Base-by-base conservation (phyloP, 331 rosid species). In the Malus hybrid region DNA sequence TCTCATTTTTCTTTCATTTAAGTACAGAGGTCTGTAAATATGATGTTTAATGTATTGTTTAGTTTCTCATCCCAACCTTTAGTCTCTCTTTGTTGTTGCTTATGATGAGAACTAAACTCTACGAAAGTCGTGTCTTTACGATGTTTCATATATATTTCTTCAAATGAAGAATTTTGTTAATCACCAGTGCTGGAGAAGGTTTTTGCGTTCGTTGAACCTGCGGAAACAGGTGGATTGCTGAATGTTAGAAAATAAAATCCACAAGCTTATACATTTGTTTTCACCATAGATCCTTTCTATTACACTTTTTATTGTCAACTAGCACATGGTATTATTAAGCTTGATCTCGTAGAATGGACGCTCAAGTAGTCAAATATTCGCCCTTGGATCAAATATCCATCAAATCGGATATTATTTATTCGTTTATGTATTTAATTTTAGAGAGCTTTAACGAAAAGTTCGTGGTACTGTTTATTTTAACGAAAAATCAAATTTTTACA, bases 11-110 rank as follows among this genome's bases (percentile, higher is more conserved):
- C 3, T 10, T 80, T 70, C 65, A 56, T 73, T 83, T 72, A 28
- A 81, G 76, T 73, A 72, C 76, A 74, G 46, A 28, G 76, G 67
- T 86, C 32, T 89, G 97, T 91, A 89, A 72, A 91, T 82, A 86
- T 83, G 84, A 50, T 77, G 83, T 80, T 79, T 7, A 56, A 71
- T 85, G 85, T 79, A 74, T 74, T 65, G 88, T 83, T 90, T 90
- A 84, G 97, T 69, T 82, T 85, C 92, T 85, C 88, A 76, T 87
- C 92, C 69, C 84, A 70, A 71, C 77, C 79, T 82, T 88, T 68
- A 15, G 69, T 69, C 81, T 79, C 61, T 68, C 78, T 73, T 85
- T 77, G 73, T 72, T 70, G 76, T 79, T 60, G 78, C 80, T 65
- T 76, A 59, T 62, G 90, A 81, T 88, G 96, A 79, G 90, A 78